A percentile compares a stretch with the other conserved stretches of the same genome.
Conservation (phyloP, 768 basidiomycete genomes). For the Epithele typhae region DNA sequence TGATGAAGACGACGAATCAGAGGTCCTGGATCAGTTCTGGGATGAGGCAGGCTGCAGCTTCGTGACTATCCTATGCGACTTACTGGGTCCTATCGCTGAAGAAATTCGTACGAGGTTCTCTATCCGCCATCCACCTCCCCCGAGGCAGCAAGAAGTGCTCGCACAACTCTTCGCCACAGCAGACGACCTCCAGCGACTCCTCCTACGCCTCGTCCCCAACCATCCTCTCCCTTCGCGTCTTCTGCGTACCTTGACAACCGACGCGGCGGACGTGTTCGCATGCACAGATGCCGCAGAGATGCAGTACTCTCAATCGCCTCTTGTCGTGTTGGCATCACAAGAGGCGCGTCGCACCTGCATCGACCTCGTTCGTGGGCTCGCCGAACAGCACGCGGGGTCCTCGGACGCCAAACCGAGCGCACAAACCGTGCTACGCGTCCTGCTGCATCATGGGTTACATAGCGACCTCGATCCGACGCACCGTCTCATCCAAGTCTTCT, state of each 20-base stretch:
- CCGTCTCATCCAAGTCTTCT: slow-evolving; percentile 51
- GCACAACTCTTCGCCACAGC: slow-evolving; percentile 53
- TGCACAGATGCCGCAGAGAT: slow-evolving; percentile 46
- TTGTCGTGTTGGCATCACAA: slow-evolving; percentile 39
- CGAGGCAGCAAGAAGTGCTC: slow-evolving; percentile 36
- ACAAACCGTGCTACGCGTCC: slow-evolving; percentile 48
- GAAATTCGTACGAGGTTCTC: slow-evolving; percentile 55
- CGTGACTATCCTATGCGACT: slow-evolving; percentile 49
- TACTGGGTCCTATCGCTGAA: slow-evolving; percentile 42
- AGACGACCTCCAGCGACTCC: slow-evolving; percentile 49
- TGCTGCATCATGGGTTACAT: slow-evolving; percentile 47
- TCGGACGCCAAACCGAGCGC: slow-evolving; percentile 38
- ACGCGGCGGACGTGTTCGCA: slow-evolving; percentile 51
- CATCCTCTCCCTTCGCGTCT: slow-evolving; percentile 50
- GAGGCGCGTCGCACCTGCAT: slow-evolving; percentile 47
- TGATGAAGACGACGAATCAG: slow-evolving; percentile 51
- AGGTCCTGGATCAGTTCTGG: slow-evolving; percentile 56
- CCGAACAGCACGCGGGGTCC: slow-evolving; percentile 26
- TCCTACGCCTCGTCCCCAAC: slow-evolving; percentile 39
- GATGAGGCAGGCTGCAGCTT: slow-evolving; percentile 54
- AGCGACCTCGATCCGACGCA: slow-evolving; percentile 50
- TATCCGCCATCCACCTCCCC: slow-evolving; percentile 27
- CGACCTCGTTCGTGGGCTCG: slow-evolving; percentile 41
- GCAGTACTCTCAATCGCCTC: slow-evolving; percentile 35
- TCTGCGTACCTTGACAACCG: slow-evolving; percentile 38